These are phyloP conservation scores for Nakaseomyces uthaithaninus DNA, from an alignment of 1,139 yeast genomes.

Conservation along the genomic window DNA sequence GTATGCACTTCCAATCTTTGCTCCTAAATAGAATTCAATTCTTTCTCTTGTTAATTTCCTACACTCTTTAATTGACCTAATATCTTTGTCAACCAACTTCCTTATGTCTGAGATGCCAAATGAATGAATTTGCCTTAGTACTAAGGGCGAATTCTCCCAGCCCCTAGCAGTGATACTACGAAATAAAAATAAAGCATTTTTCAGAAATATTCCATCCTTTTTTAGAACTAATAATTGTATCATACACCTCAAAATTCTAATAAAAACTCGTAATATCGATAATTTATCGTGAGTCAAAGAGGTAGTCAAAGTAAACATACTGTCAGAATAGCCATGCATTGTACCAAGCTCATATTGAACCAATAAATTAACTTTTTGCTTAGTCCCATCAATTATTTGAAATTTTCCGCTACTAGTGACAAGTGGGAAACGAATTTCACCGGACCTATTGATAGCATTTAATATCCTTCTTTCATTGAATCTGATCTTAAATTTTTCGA, in stretches of 20 bases:
- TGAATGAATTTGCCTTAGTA: slow-evolving; percentile 40
- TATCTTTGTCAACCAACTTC: slow-evolving; percentile 33
- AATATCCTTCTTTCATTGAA: slow-evolving; percentile 39
- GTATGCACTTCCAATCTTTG: slow-evolving; percentile 36
- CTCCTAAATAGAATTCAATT: slow-evolving; percentile 36
- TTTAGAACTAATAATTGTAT: slow-evolving; percentile 38
- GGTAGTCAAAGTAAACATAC: slow-evolving; percentile 35
- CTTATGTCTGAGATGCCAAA: slow-evolving; percentile 37
- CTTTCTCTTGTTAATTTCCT: slow-evolving; percentile 28
- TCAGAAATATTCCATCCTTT: slow-evolving; percentile 37
- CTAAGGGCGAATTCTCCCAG: slow-evolving; percentile 42
- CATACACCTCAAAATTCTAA: slow-evolving; percentile 38
- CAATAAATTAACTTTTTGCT: slow-evolving; percentile 35
- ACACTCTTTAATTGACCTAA: slow-evolving; percentile 32
- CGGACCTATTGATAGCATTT: slow-evolving; percentile 37
- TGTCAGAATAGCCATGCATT: slow-evolving; percentile 37
- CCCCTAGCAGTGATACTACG: slow-evolving; percentile 38
- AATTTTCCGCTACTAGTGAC: slow-evolving; percentile 23
- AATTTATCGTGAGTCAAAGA: slow-evolving; percentile 39
- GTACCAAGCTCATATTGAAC: slow-evolving; percentile 45
- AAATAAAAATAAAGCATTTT: slow-evolving; percentile 33
- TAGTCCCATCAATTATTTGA: slow-evolving; percentile 22
- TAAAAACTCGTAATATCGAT: slow-evolving; percentile 35
- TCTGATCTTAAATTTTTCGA: slow-evolving; percentile 35
- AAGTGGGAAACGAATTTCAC: slow-evolving; percentile 33